Evolutionary conservation across 2,329 filamentous ascomycete species (phyloP).

Genomic region (Epichloe elymi): DNA sequence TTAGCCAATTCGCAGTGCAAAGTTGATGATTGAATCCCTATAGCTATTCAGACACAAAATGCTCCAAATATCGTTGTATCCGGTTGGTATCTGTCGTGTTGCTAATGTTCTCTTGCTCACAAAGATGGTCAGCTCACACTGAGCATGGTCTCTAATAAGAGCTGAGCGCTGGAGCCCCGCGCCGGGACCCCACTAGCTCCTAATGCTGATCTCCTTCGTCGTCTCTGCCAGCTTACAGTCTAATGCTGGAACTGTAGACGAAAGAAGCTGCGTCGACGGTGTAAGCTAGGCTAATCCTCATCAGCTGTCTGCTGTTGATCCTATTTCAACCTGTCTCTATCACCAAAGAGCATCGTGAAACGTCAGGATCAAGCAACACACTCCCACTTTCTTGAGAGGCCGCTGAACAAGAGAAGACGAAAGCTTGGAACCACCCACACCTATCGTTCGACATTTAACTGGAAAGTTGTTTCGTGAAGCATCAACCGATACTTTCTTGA

Average conservation of each 20-base stretch:
- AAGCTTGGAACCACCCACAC: not conserved
- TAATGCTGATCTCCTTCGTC: not conserved
- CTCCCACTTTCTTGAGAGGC: not conserved
- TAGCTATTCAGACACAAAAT: no score
- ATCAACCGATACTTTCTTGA: not conserved
- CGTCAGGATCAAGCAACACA: not conserved
- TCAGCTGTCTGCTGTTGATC: not conserved
- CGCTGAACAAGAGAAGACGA: not conserved
- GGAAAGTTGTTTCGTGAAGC: not conserved
- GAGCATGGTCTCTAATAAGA: not conserved
- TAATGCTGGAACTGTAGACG: not conserved
- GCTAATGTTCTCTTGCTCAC: no score
- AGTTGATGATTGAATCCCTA: no score
- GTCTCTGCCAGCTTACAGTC: not conserved
- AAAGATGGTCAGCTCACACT: not conserved
- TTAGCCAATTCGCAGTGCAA: no score
- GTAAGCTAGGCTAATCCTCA: no score
- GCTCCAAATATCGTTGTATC: no score
- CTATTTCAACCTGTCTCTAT: no score
- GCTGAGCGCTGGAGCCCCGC: not conserved
- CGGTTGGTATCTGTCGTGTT: no score
- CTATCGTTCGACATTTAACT: not conserved
- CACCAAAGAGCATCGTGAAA: not conserved
- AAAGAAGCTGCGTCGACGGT: not conserved
- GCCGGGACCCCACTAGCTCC: not conserved